phyloP scores from a whole-genome alignment of 2,329 filamentous ascomycete species.

The Calonectria pteridis region DNA sequence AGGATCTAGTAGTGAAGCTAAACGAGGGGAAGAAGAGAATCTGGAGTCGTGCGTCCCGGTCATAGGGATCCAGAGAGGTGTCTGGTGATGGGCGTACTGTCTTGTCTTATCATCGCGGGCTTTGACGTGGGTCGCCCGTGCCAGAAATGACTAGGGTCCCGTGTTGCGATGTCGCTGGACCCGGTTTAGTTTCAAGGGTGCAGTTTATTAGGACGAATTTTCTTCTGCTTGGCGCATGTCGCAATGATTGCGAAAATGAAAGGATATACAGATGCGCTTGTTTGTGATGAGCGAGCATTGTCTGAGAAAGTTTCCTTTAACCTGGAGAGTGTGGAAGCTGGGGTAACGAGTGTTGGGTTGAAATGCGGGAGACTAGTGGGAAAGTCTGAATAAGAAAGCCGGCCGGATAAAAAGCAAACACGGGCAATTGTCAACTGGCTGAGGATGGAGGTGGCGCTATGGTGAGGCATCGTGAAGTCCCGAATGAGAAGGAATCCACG shows the following conservation, averaged over 20 bases:
- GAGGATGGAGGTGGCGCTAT: slow-evolving; percentile 26
- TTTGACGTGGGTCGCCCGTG: slow-evolving; percentile 23
- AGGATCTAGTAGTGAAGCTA: slow-evolving; percentile 19
- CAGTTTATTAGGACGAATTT: neutral
- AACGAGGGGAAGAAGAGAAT: slow-evolving; percentile 23
- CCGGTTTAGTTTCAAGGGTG: slow-evolving; percentile 16
- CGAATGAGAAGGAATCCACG: slow-evolving; percentile 32
- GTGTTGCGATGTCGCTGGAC: slow-evolving; percentile 32
- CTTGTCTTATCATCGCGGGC: slow-evolving; percentile 36
- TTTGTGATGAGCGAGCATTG: neutral
- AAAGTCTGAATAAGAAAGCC: slow-evolving; percentile 29
- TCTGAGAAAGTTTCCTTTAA: slow-evolving; percentile 17
- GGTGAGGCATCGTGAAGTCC: slow-evolving; percentile 44
- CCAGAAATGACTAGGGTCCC: slow-evolving; percentile 29
- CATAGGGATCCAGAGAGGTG: slow-evolving; percentile 21
- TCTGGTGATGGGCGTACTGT: slow-evolving; percentile 33
- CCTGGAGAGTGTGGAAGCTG: slow-evolving; percentile 42
- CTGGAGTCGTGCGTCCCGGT: slow-evolving; percentile 23
- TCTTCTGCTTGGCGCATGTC: slow-evolving; percentile 11
- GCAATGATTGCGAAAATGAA: slow-evolving; percentile 24
- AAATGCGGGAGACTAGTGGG: slow-evolving; percentile 29
- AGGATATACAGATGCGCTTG: slow-evolving; percentile 14
- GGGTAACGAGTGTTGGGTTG: slow-evolving; percentile 33
- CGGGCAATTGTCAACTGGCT: slow-evolving; percentile 26
- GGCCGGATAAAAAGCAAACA: slow-evolving; percentile 25